Conservation (phyloP, 2,329 filamentous ascomycete species). For the Claviceps cyperi region DNA sequence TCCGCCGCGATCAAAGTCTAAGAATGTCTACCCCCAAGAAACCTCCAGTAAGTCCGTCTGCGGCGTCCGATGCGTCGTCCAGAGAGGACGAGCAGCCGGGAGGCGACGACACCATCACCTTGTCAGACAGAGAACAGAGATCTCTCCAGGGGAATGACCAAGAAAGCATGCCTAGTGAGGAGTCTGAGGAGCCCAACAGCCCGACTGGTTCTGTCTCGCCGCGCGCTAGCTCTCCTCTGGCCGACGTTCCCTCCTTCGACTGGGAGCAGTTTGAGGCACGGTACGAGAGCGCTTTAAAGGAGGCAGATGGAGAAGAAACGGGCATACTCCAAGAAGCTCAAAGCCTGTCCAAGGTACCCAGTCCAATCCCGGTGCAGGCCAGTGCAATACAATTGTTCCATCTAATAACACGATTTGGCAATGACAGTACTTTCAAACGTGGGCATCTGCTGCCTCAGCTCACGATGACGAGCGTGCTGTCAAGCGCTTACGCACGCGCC, state of each 20-base stretch:
- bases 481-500: constrained; percentile 69
- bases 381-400: not conserved
- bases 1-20: not conserved
- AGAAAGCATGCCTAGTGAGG: constrained; percentile 22
- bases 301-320: constrained; percentile 49
- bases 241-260: constrained; percentile 45
- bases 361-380: not conserved
- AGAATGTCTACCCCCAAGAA: constrained; percentile 8
- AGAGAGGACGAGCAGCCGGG: constrained; percentile 6
- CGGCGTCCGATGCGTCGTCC: not conserved
- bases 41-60: constrained; percentile 4
- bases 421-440: constrained; percentile 59
- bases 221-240: constrained; percentile 27
- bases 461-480: constrained; percentile 65
- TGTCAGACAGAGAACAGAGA: constrained; percentile 11
- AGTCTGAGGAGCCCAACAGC: constrained; percentile 18
- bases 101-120: constrained; percentile 9
- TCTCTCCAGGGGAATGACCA: constrained; percentile 19
- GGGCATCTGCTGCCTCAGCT: constrained; percentile 57
- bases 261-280: constrained; percentile 64
- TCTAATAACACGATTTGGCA: not conserved
- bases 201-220: constrained; percentile 12
- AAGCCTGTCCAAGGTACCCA: constrained; percentile 44
- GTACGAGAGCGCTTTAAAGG: constrained; percentile 51
- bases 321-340: constrained; percentile 53